Base-by-base conservation (phyloP, 192 early-diverging fungal genomes). In the Backusella mclennaniae region DNA sequence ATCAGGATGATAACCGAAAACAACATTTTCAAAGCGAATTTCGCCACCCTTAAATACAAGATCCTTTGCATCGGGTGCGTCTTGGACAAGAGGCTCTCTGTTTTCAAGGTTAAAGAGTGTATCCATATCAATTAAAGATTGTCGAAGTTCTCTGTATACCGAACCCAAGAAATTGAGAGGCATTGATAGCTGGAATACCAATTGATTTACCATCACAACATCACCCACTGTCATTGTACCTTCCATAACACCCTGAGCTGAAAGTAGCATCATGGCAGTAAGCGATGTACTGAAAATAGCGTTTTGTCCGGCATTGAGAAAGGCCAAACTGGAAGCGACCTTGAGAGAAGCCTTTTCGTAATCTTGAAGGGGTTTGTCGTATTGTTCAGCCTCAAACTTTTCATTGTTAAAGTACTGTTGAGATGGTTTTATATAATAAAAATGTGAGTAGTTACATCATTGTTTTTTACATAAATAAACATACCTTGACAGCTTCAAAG, bases 121-220 rank as follows among this genome's bases (percentile, higher is more conserved):
- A 53, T 98, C 97, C 97, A 99, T 99, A 74, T 99, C 98, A 42
- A 97, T 92, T 39, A 99, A 84, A 14, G 92, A 92, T 84, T 99
- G 98, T 69, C 93, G 89, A 52, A 96, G 90, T 84, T 99, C 98
- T 73, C 98, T 91, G 79, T 99, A 99, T 7, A 99, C 97, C 23
- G 95, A 94, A 35, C 98, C 98, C 70, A 99, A 82, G 80, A 99
- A 99, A 87, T 99, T 98, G 15, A 99, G 87, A 21, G 98, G 98
- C 81, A 99, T 87, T 2, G 96, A 96, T 12, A 99, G 87, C 84
- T 99, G 98, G 83, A 99, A 99, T 31, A 99, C 92, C 31, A 99
- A 92, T 21, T 97, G 96, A 76, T 99, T 99, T 72, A 99, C 90
- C 96, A 99, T 95, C 21, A 99, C 98, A 6, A 99, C 88, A 79